These are phyloP conservation scores for Dioszegia hungarica DNA, from an alignment of 768 basidiomycete species.

Conservation along the genomic window DNA sequence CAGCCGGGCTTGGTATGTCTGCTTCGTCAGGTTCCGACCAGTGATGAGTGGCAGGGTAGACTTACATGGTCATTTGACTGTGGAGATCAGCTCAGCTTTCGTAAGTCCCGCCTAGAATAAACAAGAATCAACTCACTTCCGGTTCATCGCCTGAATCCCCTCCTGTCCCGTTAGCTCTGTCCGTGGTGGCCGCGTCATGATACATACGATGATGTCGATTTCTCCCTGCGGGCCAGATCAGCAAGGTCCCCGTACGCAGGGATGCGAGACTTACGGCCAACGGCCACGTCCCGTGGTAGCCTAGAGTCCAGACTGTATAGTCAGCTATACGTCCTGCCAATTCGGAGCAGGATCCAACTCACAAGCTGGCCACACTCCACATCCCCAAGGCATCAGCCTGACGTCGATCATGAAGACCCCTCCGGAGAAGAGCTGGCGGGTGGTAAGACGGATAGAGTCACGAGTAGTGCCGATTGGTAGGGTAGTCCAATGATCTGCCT, in stretches of 20 bases:
- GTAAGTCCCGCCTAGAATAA: not conserved
- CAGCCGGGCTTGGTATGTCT: constrained; percentile 45
- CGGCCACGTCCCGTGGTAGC: constrained; percentile 43
- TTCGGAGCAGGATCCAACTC: constrained; percentile 13
- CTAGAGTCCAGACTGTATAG: constrained; percentile 43
- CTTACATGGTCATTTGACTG: constrained; percentile 43
- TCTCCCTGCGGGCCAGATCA: constrained; percentile 33
- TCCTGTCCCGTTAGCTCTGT: constrained; percentile 21
- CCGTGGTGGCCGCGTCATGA: not conserved
- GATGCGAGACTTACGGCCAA: constrained; percentile 20
- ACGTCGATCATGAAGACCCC: constrained; percentile 47
- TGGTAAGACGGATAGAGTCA: constrained; percentile 37
- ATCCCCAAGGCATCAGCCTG: constrained; percentile 45
- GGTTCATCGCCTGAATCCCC: constrained; percentile 37
- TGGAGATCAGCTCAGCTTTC: not conserved
- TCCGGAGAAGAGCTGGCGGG: constrained; percentile 37
- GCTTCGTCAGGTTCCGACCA: not conserved
- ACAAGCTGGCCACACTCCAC: constrained; percentile 49
- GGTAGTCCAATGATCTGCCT: constrained; percentile 40
- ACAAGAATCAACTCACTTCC: constrained; percentile 28
- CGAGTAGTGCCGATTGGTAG: constrained; percentile 21
- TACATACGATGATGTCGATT: constrained; percentile 45
- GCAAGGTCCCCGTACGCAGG: not conserved
- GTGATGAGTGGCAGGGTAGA: not conserved
- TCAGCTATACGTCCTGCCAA: not conserved